phyloP scores from a whole-genome alignment of 2,329 filamentous ascomycete species.

The Xylaria sp. region DNA sequence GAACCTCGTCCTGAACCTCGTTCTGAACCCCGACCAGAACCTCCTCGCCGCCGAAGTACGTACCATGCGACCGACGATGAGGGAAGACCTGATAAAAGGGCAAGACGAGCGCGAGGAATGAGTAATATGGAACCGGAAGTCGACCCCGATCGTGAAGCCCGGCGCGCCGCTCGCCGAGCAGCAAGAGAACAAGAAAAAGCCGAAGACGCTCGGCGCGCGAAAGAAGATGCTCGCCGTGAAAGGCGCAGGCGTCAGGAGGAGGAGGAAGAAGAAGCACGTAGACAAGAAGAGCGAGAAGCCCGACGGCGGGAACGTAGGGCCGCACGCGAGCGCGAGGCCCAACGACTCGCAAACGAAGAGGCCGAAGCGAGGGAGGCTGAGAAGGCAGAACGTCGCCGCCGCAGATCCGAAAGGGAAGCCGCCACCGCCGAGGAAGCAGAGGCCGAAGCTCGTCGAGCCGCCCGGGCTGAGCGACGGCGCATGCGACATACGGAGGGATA shows the following conservation, averaged over 20 bases:
- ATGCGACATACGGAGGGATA: slow-evolving; percentile 57
- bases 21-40: neutral
- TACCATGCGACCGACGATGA: slow-evolving; percentile 64
- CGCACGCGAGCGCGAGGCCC: slow-evolving; percentile 61
- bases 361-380: slow-evolving; percentile 54
- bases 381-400: slow-evolving; percentile 55
- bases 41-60: slow-evolving; percentile 61
- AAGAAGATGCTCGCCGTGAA: slow-evolving; percentile 62
- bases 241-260: slow-evolving; percentile 65
- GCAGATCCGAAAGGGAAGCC: slow-evolving; percentile 56
- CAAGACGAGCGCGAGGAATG: slow-evolving; percentile 55
- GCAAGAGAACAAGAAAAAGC: slow-evolving; percentile 65
- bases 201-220: slow-evolving; percentile 56
- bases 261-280: slow-evolving; percentile 65
- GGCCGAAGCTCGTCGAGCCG: slow-evolving; percentile 59
- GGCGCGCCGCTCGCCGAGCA: slow-evolving; percentile 70
- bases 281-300: slow-evolving; percentile 68
- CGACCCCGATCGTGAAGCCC: slow-evolving; percentile 70
- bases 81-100: slow-evolving; percentile 52
- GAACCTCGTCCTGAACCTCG: slow-evolving; percentile 55
- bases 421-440: slow-evolving; percentile 58
- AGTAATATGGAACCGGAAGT: slow-evolving; percentile 62
- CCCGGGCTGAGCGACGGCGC: slow-evolving; percentile 61
- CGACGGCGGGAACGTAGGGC: slow-evolving; percentile 66
- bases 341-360: slow-evolving; percentile 62